Evolutionary conservation across 83 land plant genomes (phyloP), one percentile per base, ranked within the genome.

Genomic region (Picea abies): DNA sequence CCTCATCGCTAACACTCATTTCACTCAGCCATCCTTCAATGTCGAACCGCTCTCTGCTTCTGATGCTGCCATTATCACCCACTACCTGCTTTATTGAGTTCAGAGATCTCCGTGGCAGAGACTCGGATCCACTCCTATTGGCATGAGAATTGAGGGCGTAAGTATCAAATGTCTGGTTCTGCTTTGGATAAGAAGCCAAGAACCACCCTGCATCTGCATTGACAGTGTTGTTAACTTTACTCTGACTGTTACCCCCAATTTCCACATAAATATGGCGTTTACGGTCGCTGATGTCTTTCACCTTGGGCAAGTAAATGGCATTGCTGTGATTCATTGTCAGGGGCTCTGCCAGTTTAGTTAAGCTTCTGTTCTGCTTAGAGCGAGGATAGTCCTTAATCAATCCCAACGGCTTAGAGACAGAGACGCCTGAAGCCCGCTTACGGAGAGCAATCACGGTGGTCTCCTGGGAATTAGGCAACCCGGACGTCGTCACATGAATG

Each of bases 261-360:
- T 72, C 76, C 10, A 41, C 25, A 72, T 72, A 72, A 37, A 72
- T 23, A 72, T 41, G 76, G 76, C 76, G 76, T 22, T 41, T 72
- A 4, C 2, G 23, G 52, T 0, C 9, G 22, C 76, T 41, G 16
- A 72, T 41, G 52, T 72, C 56, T 7, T 39, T 5, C 14, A 72
- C 9, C 6, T 1, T 72, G 20, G 76, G 52, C 23, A 73, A 44
- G 41, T 47, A 73, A n/a, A 73, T 11, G 14, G 56, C 77, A 14
- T 20, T 47, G 4, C 23, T 22, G 77, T 22, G 77, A n/a, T 47
- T 73, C 15, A 37, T 14, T 15, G 29, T 47, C 12, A 41, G 41
- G 39, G 77, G 77, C 56, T 73, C 60, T 15, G 77, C 77, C 56
- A 73, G 47, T 44, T 44, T 44, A 44, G 47, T 44, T 44, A 44